Evolutionary conservation across 1,139 yeast genomes (phyloP), one percentile per base, ranked within the genome.

Genomic region (Kodamaea sp.): DNA sequence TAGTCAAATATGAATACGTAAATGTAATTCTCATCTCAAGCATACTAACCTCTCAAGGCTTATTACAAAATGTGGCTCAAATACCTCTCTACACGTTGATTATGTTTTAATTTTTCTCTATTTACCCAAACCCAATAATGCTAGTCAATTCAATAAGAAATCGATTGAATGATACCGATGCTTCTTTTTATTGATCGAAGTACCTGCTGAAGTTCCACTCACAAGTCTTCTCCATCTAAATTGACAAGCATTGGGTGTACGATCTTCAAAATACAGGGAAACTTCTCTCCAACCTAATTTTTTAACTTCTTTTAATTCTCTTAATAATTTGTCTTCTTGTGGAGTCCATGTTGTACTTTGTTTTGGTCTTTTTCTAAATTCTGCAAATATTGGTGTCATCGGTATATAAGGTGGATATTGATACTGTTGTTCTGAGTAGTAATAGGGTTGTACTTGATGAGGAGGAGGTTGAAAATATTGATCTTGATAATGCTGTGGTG

Each of bases 231-330:
- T 62, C 75, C 75, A 70, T 43, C 75, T 59, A 47, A 70, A 70
- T 52, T 70, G 75, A 44, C 75, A 70, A 6, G 75, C 75, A 50
- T 69, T 69, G 20, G 75, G 75, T 4, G 75, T 70, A 41, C 75
- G 53, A 49, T 67, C 73, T 40, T 60, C 58, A 50, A 69, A 70
- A 39, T 65, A 70, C 5, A 68, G 55, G 9, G 70, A 63, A 29
- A 70, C 68, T 45, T 69, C 74, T 52, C 73, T 57, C 75, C 75
- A 70, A 1, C 75, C 75, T 40, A 69, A 56, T 44, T 68, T 68
- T 46, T 67, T 73, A 3, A 60, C 62, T 36, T 67, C 72, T 46
- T 67, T 67, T 38, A 67, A 57, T 38, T 65, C 66, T 35, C 70
- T 47, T 35, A 67, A 55, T 10, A 67, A 48, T 42, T 61, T 61